These are phyloP conservation scores for Cordyceps tenuipes DNA, from an alignment of 2,329 filamentous ascomycete species.

Conservation along the genomic window DNA sequence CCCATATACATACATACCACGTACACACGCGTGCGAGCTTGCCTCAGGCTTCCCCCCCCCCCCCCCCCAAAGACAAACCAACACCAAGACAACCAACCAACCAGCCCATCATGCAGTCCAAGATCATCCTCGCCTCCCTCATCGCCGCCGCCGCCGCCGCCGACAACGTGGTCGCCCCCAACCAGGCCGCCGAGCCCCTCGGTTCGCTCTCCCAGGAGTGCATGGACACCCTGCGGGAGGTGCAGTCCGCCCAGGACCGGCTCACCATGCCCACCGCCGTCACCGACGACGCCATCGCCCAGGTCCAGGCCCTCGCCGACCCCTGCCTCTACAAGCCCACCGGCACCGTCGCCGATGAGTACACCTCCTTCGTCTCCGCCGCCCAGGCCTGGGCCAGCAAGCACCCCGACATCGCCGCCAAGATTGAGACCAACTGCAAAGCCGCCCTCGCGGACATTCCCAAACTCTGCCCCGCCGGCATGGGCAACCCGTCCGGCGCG, in stretches of 20 bases:
- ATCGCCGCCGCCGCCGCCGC: not conserved
- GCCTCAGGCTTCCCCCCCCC: no score
- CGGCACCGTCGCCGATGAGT: constrained; percentile 23
- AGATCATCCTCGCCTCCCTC: constrained; percentile 10
- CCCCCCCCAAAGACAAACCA: not conserved
- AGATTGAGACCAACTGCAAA: constrained; percentile 21
- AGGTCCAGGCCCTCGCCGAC: constrained; percentile 19
- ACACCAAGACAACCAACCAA: not conserved
- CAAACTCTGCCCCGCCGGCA: not conserved
- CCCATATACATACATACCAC: no score
- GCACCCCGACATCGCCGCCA: constrained; percentile 21
- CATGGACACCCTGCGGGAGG: constrained; percentile 16
- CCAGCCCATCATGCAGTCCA: constrained; percentile 8
- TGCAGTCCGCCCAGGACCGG: constrained; percentile 17
- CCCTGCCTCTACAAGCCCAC: constrained; percentile 25
- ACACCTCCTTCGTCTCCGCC: constrained; percentile 24
- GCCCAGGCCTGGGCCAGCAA: constrained; percentile 23
- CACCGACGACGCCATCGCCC: constrained; percentile 16
- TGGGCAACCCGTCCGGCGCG: not conserved
- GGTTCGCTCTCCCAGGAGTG: constrained; percentile 16
- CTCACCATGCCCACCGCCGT: constrained; percentile 26
- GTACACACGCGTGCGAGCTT: no score
- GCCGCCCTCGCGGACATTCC: constrained; percentile 7
- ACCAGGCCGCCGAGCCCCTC: constrained; percentile 16
- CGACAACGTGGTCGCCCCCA: constrained; percentile 13